A percentile compares a stretch with the other conserved stretches of the same genome.
Conservation (phyloP, 140 eudicot genomes). For the Bidens hawaiensis region DNA sequence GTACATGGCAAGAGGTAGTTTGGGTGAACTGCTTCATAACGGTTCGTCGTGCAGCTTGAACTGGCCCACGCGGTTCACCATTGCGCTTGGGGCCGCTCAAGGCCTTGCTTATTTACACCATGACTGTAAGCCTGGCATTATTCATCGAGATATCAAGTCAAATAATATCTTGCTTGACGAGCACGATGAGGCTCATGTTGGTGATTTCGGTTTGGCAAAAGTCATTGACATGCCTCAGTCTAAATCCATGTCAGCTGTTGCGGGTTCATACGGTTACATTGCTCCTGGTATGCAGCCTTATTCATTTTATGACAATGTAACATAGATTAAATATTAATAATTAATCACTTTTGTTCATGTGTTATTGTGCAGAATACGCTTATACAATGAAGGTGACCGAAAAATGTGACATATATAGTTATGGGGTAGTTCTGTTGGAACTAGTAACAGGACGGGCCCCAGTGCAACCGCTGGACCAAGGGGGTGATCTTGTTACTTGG, state of each 20-base stretch:
- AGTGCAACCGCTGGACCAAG: slow-evolving; percentile 60
- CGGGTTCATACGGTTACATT: slow-evolving; percentile 69
- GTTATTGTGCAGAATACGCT: slow-evolving; percentile 45
- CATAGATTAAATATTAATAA: background rate
- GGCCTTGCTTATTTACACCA: slow-evolving; percentile 64
- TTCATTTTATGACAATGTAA: background rate
- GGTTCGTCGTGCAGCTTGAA: slow-evolving; percentile 40
- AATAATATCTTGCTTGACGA: slow-evolving; percentile 66
- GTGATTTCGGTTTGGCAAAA: slow-evolving; percentile 72
- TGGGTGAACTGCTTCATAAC: slow-evolving; percentile 57
- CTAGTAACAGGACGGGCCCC: slow-evolving; percentile 57
- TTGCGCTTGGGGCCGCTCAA: slow-evolving; percentile 72
- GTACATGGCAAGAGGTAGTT: slow-evolving; percentile 58
- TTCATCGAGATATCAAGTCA: slow-evolving; percentile 67
- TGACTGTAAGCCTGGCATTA: slow-evolving; percentile 60
- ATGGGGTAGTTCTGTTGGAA: slow-evolving; percentile 62
- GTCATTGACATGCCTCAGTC: slow-evolving; percentile 78
- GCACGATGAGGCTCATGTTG: slow-evolving; percentile 62
- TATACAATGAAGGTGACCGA: slow-evolving; percentile 73
- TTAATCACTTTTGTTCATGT: background rate
- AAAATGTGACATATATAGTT: slow-evolving; percentile 61
- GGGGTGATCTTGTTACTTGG: slow-evolving; percentile 65
- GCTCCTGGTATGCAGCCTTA: slow-evolving; percentile 52
- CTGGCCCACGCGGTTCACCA: slow-evolving; percentile 52
- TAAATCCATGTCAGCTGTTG: slow-evolving; percentile 70